These are phyloP conservation scores for Pontederia paniculata DNA, from an alignment of 176 grass and related monocot genomes.

Conservation along the genomic window DNA sequence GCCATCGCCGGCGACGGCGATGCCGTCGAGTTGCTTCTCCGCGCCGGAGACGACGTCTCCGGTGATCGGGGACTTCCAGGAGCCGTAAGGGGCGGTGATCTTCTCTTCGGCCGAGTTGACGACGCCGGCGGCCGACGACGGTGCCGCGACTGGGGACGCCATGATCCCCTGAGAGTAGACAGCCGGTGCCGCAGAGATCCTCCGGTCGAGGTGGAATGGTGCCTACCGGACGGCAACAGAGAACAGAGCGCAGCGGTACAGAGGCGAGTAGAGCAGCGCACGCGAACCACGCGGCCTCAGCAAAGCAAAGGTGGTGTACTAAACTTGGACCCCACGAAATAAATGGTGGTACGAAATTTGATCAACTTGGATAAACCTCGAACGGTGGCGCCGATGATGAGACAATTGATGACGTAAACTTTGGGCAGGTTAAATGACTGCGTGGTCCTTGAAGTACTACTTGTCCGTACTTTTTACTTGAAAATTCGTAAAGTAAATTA, in stretches of 20 bases:
- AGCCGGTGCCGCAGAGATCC: not conserved
- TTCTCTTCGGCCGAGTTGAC: conserved; percentile 18
- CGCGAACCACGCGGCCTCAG: not conserved
- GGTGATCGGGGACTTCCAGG: conserved; percentile 88
- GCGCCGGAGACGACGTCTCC: conserved; percentile 52
- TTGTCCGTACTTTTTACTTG: no score
- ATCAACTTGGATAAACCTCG: no score
- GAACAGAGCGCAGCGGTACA: conserved; percentile 9
- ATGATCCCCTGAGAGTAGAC: conserved; percentile 3
- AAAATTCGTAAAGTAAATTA: no score
- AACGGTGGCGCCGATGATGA: no score
- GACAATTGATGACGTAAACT: no score
- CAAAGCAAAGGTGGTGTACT: no score
- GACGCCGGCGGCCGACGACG: not conserved
- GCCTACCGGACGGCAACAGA: no score
- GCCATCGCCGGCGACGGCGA: conserved; percentile 59
- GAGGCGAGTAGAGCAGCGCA: not conserved
- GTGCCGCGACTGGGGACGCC: conserved; percentile 3
- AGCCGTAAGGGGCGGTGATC: conserved; percentile 47
- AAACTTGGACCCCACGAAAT: no score
- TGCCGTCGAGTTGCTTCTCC: conserved; percentile 44
- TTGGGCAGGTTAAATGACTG: no score
- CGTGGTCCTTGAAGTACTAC: no score
- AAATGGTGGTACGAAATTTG: not conserved
- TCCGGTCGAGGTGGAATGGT: conserved; percentile 14